Evolutionary conservation across 1,284 basidiomycete species (phyloP), one percentile per base, ranked within the genome.

Genomic region (Naganishia sp.): DNA sequence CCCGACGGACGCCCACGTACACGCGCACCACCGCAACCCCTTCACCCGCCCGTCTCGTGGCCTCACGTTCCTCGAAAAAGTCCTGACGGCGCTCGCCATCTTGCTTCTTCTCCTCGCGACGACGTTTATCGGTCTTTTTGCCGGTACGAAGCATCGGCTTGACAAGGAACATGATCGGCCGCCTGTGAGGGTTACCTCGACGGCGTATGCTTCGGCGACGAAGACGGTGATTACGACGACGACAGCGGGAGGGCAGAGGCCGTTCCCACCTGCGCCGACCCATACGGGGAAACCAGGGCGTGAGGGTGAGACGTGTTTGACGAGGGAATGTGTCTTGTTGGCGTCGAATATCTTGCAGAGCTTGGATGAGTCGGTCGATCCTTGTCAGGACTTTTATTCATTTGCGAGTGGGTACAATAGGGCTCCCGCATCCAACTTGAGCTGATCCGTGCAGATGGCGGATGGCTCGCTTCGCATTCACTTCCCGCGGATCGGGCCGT

Each of bases 301-400:
- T 21, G 31, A 50, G 50, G 71, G 88, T 86, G 81, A 85, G 65
- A 75, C 85, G 6, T 99, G 95, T 81, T 80, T 90, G 45, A 87
- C 90, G 7, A 77, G 88, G 18, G 85, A 89, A 69, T 99, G 95
- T 75, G 88, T 98, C 61, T 81, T 88, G 53, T 84, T 94, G 15
- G 88, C 95, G 4, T 89, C 91, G 2, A 85, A 87, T 1, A 89
- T 99, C 67, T 81, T 98, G 31, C 86, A 87, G 28, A 87, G 87
- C 2, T 81, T 99, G 55, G 94, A 99, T 77, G 84, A 85, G 15
- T 83, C 87, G 3, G 84, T 90, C 71, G 91, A 98, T 77, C 95
- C 95, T 0, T 99, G 95, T 80, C 90, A 97, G 72, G 89, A 94
- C 79, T 98, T 98, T 77, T 97, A 95, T 77, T 85, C 89, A 70